Percentiles rank a stretch among this genome's conserved stretches.
Conservation (phyloP, 192 early-diverging fungal species). For the Backusella macrospora region DNA sequence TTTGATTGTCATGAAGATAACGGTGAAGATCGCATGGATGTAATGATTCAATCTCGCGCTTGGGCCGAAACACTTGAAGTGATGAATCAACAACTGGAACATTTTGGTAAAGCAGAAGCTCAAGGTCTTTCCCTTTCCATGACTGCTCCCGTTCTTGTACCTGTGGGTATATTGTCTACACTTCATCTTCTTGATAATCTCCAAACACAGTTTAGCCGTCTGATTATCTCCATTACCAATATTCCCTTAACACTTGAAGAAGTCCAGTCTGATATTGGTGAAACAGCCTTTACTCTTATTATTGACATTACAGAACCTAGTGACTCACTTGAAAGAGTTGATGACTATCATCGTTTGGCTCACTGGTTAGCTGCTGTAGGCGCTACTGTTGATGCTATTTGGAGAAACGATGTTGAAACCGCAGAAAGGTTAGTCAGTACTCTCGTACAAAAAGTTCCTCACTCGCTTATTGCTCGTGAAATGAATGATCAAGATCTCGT, state of each 20-base stretch:
- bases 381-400: constrained; percentile 40
- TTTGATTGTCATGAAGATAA: constrained; percentile 37
- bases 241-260: constrained; percentile 14
- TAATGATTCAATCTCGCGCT: constrained; percentile 27
- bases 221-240: constrained; percentile 27
- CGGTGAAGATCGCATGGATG: constrained; percentile 35
- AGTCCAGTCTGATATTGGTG: constrained; percentile 24
- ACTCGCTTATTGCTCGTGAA: constrained; percentile 17
- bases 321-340: constrained; percentile 6
- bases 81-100: constrained; percentile 31
- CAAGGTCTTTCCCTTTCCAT: constrained; percentile 24
- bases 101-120: constrained; percentile 10
- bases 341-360: constrained; percentile 16
- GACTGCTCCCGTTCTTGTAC: constrained; percentile 34
- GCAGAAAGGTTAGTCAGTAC: constrained; percentile 19
- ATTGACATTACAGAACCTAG: constrained; percentile 8
- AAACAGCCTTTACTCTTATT: constrained; percentile 32
- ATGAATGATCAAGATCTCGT: constrained; percentile 7
- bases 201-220: constrained; percentile 26
- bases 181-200: constrained; percentile 36
- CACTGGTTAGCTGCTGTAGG: constrained; percentile 39
- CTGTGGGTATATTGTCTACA: constrained; percentile 36
- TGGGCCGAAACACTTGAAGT: constrained; percentile 39
- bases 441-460: constrained; percentile 23
- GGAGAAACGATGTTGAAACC: constrained; percentile 27